Evolutionary conservation across 2,329 filamentous ascomycete genomes (phyloP), one percentile per base, ranked within the genome.

Genomic region (Coniochaeta hoffmannii): DNA sequence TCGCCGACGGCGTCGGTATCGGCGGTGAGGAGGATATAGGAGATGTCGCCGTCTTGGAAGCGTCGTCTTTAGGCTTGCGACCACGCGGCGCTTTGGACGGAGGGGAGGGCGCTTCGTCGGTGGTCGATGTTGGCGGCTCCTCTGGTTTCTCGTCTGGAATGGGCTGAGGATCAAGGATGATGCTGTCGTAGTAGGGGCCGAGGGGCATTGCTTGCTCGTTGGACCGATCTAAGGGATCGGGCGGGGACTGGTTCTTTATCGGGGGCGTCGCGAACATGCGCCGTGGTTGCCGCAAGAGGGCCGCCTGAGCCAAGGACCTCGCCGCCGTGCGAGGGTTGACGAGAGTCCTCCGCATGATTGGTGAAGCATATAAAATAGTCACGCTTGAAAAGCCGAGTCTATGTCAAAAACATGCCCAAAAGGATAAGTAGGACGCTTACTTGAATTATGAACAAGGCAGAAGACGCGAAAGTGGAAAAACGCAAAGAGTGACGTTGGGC

Each of bases 161-260:
- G 1, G 73, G 73, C 9, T 72, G 69, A 0, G 77, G 76, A 4
- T 69, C 70, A 51, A 73, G 70, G 46, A 85, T 72, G 24, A 86
- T 76, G n/a, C 72, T 68, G 60, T 83, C 76, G 68, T 86, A 86
- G 70, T 83, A 86, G 35, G 71, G 66, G 1, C 82, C 82, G 0
- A 84, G 70, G 0, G 82, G 80, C 15, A 71, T 69, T n/a, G 69
- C 73, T 61, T 79, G 76, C 55, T 73, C 64, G 34, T 66, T 63
- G 28, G 57, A 61, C 34, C 59, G 59, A 56, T 64, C 64, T 32
- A 65, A 61, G 28, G 66, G 64, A 12, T 56, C 58, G 32, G 63
- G 60, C 2, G 63, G 62, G 26, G 60, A 62, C n/a, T 62, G 60
- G 56, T 62, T 62, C 58, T 68, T 62, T 52, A 56, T 66, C 30